Evolutionary conservation across 1,139 yeast species (phyloP).

Genomic region (Eremothecium cymbalariae): DNA sequence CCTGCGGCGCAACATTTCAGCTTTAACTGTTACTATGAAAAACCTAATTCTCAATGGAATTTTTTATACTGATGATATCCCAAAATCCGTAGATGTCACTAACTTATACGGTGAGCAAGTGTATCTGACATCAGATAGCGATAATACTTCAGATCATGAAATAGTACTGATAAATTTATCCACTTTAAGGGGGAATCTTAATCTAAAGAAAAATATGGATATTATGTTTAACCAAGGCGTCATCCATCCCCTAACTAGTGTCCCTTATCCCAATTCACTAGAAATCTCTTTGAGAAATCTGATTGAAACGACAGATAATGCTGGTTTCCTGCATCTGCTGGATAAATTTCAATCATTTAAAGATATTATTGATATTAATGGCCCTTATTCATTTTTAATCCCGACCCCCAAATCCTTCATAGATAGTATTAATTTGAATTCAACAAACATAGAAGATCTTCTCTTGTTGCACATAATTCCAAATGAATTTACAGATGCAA

Average conservation of each 20-base stretch:
- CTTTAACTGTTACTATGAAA: constrained; percentile 45
- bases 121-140: constrained; percentile 10
- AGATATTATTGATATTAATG: constrained; percentile 15
- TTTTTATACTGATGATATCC: constrained; percentile 56
- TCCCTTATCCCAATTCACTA: constrained; percentile 52
- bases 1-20: constrained; percentile 44
- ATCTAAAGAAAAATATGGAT: constrained; percentile 45
- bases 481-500: constrained; percentile 37
- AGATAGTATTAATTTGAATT: constrained; percentile 22
- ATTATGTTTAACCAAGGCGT: constrained; percentile 79
- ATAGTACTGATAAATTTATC: constrained; percentile 18
- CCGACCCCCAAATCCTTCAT: constrained; percentile 55
- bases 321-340: constrained; percentile 44
- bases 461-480: constrained; percentile 66
- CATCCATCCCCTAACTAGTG: constrained; percentile 56
- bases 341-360: constrained; percentile 25
- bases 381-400: constrained; percentile 55
- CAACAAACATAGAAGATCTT: constrained; percentile 43
- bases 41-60: constrained; percentile 55
- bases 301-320: constrained; percentile 42
- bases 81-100: constrained; percentile 24
- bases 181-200: constrained; percentile 26
- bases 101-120: constrained; percentile 35
- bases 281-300: constrained; percentile 50
- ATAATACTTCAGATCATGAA: constrained; percentile 4